Base-by-base conservation (phyloP, 306 rosid species). In the Prunus mume region DNA sequence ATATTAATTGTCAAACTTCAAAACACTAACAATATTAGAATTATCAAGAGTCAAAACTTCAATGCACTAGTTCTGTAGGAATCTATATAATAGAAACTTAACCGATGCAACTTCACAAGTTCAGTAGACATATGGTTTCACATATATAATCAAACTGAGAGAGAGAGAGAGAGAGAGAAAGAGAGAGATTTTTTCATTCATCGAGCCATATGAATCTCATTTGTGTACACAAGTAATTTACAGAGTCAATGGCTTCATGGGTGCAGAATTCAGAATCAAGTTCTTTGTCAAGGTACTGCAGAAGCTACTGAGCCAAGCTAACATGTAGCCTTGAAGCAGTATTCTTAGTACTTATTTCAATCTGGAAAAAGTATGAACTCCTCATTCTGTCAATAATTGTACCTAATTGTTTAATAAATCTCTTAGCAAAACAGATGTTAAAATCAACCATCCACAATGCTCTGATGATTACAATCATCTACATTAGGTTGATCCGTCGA, bases 401-500 rank as follows among this genome's bases (percentile, higher is more conserved):
- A 55, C 62, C 14, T 5, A 62, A 9, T 25, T 3, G 46, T 65
- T 6, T 6, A 63, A 65, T 34, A 65, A 71, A 41, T 25, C n/a
- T 51, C 63, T 43, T 70, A 62, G 72, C 75, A 19, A 58, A 79
- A 68, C 68, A 30, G 57, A 72, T 56, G 19, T 57, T 70, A 47
- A 28, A 68, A 60, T 78, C 75, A 82, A 78, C 73, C 51, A 55
- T 83, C 86, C 56, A 24, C 74, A 18, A 52, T 61, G 65, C 65
- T 74, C 25, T 69, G 74, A 78, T 81, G 82, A 6, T 49, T 67
- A 19, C 74, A 64, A 57, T 61, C 80, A 67, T 79, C 84, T 2
- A 64, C 45, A 61, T 64, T 28, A 8, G 77, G 78, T 69, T 61
- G 76, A 61, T 89, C 82, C 51, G 55, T 34, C 11, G 73, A 72